Base-by-base conservation (phyloP, 257 asterid species). In the Marsdenia floribunda region DNA sequence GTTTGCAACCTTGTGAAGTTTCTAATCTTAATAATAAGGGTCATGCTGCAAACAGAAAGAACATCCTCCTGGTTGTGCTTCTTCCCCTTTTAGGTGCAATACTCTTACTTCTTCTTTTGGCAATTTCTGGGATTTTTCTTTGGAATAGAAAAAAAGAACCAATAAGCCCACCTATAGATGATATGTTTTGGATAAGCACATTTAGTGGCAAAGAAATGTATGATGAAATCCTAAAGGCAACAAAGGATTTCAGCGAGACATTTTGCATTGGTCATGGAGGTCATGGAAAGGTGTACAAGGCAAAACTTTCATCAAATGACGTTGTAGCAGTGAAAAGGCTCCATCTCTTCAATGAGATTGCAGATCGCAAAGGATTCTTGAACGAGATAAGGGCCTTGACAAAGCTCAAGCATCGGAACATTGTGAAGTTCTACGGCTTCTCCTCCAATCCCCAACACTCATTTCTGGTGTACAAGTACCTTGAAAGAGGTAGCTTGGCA, bases 231-330 rank as follows among this genome's bases (percentile, higher is more conserved):
- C 57, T 82, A 11, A 70, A 78, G 47, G 84, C 72, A 4, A 85
- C 87, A 0, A 77, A 72, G 50, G 70, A 81, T 14, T 85, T 85
- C 47, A 46, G 52, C 52, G 13, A 58, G 9, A 72, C 12, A 29
- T 67, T 54, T 72, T 82, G 86, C 75, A 77, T 83, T 3, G 86
- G 86, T 16, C 64, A 54, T 37, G 89, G 87, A 54, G 83, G 83
- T 22, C 40, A 71, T 35, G 86, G 84, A 44, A 83, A 79, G 69
- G 86, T 86, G 8, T 85, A 46, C 59, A 85, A 55, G 44, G 84
- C 80, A 29, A 55, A 77, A 38, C 68, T 80, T 57, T 57, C 77
- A 35, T 16, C 68, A 10, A n/a, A 6, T 0, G 2, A 72, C 0
- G 6, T n/a, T 2, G 76, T 72, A 6, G 76, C 76, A 4, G 81